phyloP scores from a whole-genome alignment of 2,329 filamentous ascomycete species.

The Verticillium nonalfalfae region DNA sequence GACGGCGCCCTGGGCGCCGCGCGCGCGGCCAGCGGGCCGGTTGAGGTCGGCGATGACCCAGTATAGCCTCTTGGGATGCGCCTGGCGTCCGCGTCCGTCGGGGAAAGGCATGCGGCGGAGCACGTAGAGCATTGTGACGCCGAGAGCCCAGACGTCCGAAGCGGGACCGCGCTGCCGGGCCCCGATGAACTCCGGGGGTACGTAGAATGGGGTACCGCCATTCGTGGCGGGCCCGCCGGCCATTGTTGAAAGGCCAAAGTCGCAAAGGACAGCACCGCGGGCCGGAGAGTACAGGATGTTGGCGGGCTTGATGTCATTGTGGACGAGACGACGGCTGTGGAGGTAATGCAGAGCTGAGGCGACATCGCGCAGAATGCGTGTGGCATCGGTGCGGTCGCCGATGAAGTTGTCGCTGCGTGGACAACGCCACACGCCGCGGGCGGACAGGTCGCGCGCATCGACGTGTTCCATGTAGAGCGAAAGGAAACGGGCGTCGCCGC shows the following conservation, averaged over 20 bases:
- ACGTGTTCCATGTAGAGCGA: constrained; percentile 58
- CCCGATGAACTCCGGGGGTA: constrained; percentile 55
- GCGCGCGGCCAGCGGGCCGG: constrained; percentile 19
- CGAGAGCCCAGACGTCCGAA: constrained; percentile 55
- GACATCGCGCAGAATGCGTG: constrained; percentile 48
- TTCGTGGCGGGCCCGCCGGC: constrained; percentile 37
- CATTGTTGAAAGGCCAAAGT: constrained; percentile 50
- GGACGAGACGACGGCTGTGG: constrained; percentile 45
- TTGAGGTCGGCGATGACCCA: constrained; percentile 55
- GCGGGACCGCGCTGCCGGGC: constrained; percentile 44
- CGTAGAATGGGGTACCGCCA: constrained; percentile 56
- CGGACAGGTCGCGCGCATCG: constrained; percentile 47
- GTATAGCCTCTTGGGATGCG: constrained; percentile 44
- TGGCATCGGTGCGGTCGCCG: constrained; percentile 41
- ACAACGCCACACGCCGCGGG: constrained; percentile 42
- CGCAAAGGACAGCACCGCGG: constrained; percentile 53
- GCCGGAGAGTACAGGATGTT: constrained; percentile 56
- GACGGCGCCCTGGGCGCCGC: constrained; percentile 23
- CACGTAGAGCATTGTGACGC: constrained; percentile 55
- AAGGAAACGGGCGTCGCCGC: constrained; percentile 52
- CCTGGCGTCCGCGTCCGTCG: constrained; percentile 40
- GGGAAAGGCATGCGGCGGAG: constrained; percentile 49
- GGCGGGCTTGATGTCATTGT: constrained; percentile 58
- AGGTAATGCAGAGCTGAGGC: constrained; percentile 49
- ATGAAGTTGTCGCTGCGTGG: constrained; percentile 40